A percentile compares a stretch with the other conserved stretches of the same genome.
These are phyloP conservation scores for Auxenochlorella pyrenoidosa DNA, from an alignment of 139 green algal genomes.

Conservation along the genomic window DNA sequence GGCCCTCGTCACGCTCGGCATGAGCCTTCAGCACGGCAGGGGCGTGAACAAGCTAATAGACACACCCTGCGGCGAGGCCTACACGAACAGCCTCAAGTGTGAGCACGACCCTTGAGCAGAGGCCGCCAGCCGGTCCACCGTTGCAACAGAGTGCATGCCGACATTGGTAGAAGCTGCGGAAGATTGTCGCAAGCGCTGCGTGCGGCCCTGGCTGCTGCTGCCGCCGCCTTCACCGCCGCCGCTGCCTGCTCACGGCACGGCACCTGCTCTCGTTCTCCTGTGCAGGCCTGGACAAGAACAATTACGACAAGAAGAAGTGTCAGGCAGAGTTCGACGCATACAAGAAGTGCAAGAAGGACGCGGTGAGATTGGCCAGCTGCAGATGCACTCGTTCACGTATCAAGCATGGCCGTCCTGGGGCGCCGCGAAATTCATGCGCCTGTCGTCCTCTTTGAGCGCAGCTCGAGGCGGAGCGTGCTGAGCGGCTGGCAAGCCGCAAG, in stretches of 20 bases:
- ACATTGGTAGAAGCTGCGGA: too few species aligned
- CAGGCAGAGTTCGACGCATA: conserved; percentile 39
- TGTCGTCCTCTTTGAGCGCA: background rate
- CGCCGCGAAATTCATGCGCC: background rate
- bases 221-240: background rate
- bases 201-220: background rate
- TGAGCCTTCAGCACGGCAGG: background rate
- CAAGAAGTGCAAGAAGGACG: conserved; percentile 46
- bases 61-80: background rate
- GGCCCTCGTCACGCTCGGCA: background rate
- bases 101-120: background rate
- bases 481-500: background rate
- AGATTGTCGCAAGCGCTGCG: background rate
- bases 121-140: too few species aligned
- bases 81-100: background rate
- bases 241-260: background rate
- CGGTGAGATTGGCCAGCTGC: too few species aligned
- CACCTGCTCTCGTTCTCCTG: too few species aligned
- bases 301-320: conserved; percentile 41
- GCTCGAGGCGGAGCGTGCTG: background rate
- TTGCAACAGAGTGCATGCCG: background rate
- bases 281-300: conserved; percentile 51
- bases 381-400: too few species aligned
- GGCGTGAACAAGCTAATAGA: background rate
- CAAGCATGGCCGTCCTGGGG: too few species aligned